Conservation (phyloP, 108 stramenopile genomes). For the Chaetoceros tenuissimus region DNA sequence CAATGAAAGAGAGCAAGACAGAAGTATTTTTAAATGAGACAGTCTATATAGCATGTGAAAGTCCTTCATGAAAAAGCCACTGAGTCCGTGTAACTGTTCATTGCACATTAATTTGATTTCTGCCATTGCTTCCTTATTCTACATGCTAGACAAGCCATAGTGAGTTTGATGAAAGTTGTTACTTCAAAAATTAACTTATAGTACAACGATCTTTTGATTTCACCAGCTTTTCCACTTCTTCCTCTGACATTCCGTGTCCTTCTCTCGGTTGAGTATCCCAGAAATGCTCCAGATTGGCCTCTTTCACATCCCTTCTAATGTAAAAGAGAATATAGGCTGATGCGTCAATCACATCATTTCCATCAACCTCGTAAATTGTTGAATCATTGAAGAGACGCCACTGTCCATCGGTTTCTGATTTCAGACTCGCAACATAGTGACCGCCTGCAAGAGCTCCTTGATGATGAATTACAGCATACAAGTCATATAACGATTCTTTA, state of each 20-base stretch:
- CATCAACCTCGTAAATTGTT: constrained; percentile 71
- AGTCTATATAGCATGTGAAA: too few relatives aligned
- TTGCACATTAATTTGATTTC: too few relatives aligned
- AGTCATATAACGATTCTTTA: constrained; percentile 68
- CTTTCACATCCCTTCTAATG: constrained; percentile 74
- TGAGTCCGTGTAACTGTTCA: too few relatives aligned
- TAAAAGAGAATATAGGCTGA: constrained; percentile 89
- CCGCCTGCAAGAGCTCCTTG: constrained; percentile 83
- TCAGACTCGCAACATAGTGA: constrained; percentile 83
- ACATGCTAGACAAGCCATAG: too few relatives aligned
- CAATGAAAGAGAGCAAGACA: too few relatives aligned
- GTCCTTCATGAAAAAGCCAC: too few relatives aligned
- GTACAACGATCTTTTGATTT: constrained; percentile 65
- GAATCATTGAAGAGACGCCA: constrained; percentile 90
- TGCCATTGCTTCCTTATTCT: too few relatives aligned
- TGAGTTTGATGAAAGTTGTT: neutral
- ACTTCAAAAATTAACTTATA: constrained; percentile 59
- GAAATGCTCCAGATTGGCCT: constrained; percentile 67
- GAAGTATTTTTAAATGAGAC: too few relatives aligned
- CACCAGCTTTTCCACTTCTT: constrained; percentile 75
- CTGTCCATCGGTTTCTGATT: constrained; percentile 76
- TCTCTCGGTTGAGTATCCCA: constrained; percentile 66
- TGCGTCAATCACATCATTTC: constrained; percentile 78
- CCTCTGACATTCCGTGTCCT: constrained; percentile 73
- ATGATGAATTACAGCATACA: constrained; percentile 89